Evolutionary conservation across 2,329 filamentous ascomycete species (phyloP).

Genomic region (Neopestalotiopsis sp.): DNA sequence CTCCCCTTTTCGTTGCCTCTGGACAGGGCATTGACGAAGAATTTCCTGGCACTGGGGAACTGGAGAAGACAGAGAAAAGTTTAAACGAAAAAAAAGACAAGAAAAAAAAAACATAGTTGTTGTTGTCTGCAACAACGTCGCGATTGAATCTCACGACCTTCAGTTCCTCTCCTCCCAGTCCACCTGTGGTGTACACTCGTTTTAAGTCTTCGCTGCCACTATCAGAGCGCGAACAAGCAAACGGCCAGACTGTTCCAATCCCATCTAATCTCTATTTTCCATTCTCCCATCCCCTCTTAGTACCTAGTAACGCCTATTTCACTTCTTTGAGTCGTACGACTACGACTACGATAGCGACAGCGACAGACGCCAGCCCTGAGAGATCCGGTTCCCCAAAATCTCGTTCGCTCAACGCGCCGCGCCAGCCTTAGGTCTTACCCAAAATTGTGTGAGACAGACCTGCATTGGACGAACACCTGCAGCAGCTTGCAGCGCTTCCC

Average conservation of each 20-base stretch:
- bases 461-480: not conserved
- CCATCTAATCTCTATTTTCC: not conserved
- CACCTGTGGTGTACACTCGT: conserved; percentile 1
- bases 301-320: not conserved
- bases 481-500: not conserved
- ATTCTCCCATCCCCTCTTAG: not conserved
- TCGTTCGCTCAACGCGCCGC: conserved; percentile 4
- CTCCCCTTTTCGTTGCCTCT: not conserved
- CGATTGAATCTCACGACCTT: conserved; percentile 1
- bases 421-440: not conserved
- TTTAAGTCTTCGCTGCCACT: not conserved
- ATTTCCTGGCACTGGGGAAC: not conserved
- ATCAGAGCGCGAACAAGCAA: conserved; percentile 1
- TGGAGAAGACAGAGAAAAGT: not conserved
- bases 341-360: not conserved
- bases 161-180: not conserved
- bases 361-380: not conserved
- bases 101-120: not conserved
- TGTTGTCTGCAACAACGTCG: not conserved
- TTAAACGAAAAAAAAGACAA: not conserved
- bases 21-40: conserved; percentile 1
- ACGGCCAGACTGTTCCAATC: conserved; percentile 1
- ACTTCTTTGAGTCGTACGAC: not conserved
- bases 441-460: not conserved
- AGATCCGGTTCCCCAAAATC: not conserved